Evolutionary conservation across 768 basidiomycete genomes (phyloP), one percentile per base, ranked within the genome.

Genomic region (Macrolepiota dolichaula): DNA sequence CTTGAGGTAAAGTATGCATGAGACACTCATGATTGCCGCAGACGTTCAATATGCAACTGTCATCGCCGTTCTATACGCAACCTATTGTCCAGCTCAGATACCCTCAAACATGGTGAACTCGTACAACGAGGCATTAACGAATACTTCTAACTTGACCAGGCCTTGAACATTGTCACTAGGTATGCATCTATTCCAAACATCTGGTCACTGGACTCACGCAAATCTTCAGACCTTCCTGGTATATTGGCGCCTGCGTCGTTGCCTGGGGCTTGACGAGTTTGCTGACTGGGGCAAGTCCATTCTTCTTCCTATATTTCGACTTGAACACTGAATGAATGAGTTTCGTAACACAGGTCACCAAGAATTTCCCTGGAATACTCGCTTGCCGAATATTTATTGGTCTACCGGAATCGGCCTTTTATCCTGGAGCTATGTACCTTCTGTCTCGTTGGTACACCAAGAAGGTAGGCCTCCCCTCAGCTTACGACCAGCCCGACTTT

Each of bases 371-470:
- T 22, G 84, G 83, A 0, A 80, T 86, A 24, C 51, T 85, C 7
- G 72, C 29, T 32, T 32, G 29, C 29, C 29, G 29, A 7, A 7
- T 32, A 32, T 32, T 32, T 7, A 32, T 32, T 32, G 29, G 29
- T 7, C 7, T 32, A 32, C 29, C 29, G 29, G 29, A 32, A 7
- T 32, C 29, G 7, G 29, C 29, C 29, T 32, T 32, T 7, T 32
- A 32, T 32, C 29, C 29, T 7, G 29, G 29, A 3, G 70, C 76
- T 7, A 63, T 74, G 2, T 76, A 75, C 61, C 68, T 77, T 1
- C 69, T 81, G 10, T 80, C 79, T 29, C 73, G 79, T 15, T 83
- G 80, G 81, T 81, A 83, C 59, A 82, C 81, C 2, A 80, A 72
- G 63, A 80, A 86, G 79, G 86, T 73, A 13, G 15, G 60, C 24